phyloP scores from a whole-genome alignment of 2,329 filamentous ascomycete species.

The Hawksworthiomyces lignivorus region DNA sequence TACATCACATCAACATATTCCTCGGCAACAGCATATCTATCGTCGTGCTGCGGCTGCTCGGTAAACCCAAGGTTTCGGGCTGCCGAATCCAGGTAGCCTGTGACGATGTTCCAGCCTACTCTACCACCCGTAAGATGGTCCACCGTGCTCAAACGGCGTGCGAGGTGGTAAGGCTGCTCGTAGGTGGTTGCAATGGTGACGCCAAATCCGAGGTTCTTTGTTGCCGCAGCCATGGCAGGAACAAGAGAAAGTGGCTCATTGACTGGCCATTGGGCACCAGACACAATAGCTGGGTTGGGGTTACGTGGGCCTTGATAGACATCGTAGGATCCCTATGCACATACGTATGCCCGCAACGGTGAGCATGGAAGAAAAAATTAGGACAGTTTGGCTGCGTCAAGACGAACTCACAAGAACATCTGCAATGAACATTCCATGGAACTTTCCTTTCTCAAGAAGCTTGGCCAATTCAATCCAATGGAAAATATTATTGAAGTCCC shows the following conservation, averaged over 20 bases:
- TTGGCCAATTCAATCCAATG: too few species aligned
- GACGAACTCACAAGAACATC: slow-evolving; percentile 43
- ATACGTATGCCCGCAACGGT: not conserved
- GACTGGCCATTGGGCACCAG: slow-evolving; percentile 58
- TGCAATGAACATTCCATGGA: slow-evolving; percentile 60
- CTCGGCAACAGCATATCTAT: slow-evolving; percentile 17
- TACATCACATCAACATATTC: slow-evolving; percentile 18
- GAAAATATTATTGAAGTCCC: too few species aligned
- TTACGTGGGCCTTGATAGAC: slow-evolving; percentile 53
- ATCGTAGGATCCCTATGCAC: slow-evolving; percentile 50
- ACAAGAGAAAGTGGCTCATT: slow-evolving; percentile 46
- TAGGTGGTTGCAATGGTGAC: slow-evolving; percentile 9
- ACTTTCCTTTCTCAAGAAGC: slow-evolving; percentile 29
- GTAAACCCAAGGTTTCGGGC: slow-evolving; percentile 13
- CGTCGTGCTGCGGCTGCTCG: slow-evolving; percentile 14
- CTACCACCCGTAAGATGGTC: slow-evolving; percentile 14
- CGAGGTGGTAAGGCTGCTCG: slow-evolving; percentile 10
- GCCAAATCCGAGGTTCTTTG: slow-evolving; percentile 11
- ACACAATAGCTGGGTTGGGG: slow-evolving; percentile 44
- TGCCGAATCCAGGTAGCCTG: slow-evolving; percentile 13
- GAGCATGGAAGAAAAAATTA: too few species aligned
- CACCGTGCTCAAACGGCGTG: slow-evolving; percentile 5
- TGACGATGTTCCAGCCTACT: slow-evolving; percentile 17
- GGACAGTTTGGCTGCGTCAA: too few species aligned
- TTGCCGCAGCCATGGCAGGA: slow-evolving; percentile 12